Base-by-base conservation (phyloP, 176 grass and related monocot species). In the Oryza meyeriana region DNA sequence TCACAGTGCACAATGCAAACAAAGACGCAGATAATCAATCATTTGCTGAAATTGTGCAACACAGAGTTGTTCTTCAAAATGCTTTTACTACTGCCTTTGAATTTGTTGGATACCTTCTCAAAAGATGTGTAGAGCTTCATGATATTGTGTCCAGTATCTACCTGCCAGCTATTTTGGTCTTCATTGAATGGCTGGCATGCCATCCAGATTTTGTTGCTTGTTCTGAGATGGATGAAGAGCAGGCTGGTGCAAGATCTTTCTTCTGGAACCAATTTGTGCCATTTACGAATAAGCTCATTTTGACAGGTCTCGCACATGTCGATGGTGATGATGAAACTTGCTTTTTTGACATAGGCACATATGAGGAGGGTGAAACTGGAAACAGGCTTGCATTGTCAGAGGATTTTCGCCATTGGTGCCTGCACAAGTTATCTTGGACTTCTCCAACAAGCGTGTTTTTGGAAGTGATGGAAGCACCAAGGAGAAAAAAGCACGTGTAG, bases 1-100 rank as follows among this genome's bases (percentile, higher is more conserved):
- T 94, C 90, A 94, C 95, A 25, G 92, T 98, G 38, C 95, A 98
- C 65, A 93, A 94, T 81, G 92, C 90, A 41, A 93, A 92, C 47
- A 92, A 87, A 74, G 90, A 91, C 33, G 61, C 88, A 1, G 90
- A 93, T 79, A 88, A 76, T 40, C 90, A 93, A 57, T 94, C 95
- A 10, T 93, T 92, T 90, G 90, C 86, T 76, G 92, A 90, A 87
- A 90, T 92, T 72, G 85, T 94, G 57, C 95, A 98, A 78, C 77
- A 75, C 36, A 94, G 83, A 22, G 92, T 98, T 57, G 77, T 94
- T 8, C 84, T 98, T 84, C 90, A 94, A 81, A 86, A 92, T 76
- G 95, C 92, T 34, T 94, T 93, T 87, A 91, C 88, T 40, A 73
- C 90, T 74, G 86, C 90, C 16, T 98, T 94, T 57, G 84, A 98